A percentile compares a stretch with the other conserved stretches of the same genome.
phyloP scores from a whole-genome alignment of 805 yeast genomes.

The Suhomyces canberraensis region DNA sequence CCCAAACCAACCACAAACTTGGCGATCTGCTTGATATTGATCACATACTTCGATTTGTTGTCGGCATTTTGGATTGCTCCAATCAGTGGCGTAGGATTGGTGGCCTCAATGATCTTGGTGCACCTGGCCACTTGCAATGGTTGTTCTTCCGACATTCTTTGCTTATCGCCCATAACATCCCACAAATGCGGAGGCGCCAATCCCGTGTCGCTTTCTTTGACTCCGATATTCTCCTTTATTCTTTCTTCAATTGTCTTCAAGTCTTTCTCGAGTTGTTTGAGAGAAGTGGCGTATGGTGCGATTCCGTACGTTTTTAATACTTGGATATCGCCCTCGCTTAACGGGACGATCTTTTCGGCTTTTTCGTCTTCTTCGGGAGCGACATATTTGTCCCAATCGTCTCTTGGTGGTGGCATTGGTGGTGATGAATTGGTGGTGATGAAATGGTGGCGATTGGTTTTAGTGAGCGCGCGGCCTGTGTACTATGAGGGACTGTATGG shows the following conservation, averaged over 20 bases:
- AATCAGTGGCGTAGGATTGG: conserved; percentile 31
- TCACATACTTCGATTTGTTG: conserved; percentile 87
- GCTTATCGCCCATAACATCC: conserved; percentile 97
- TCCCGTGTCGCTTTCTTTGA: conserved; percentile 97
- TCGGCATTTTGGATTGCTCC: conserved; percentile 56
- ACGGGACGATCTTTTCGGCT: conserved; percentile 73
- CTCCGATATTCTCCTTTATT: conserved; percentile 92
- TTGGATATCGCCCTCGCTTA: conserved; percentile 95
- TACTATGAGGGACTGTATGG: background rate
- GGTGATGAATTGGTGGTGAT: background rate
- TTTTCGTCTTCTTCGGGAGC: conserved; percentile 76
- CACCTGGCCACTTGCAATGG: conserved; percentile 98
- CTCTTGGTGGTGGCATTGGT: conserved; percentile 94
- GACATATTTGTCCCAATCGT: conserved; percentile 96
- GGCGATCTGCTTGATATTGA: conserved; percentile 96
- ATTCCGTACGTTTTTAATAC: conserved; percentile 96
- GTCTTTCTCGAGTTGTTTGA: conserved; percentile 84
- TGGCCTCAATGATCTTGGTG: conserved; percentile 86
- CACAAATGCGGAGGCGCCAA: conserved; percentile 93
- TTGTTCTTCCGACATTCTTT: conserved; percentile 87
- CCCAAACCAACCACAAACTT: conserved; percentile 96
- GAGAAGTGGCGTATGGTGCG: conserved; percentile 85
- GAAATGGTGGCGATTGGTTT: conserved; percentile 3
- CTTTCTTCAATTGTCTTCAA: conserved; percentile 77
- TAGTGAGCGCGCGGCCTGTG: conserved; percentile 2